Evolutionary conservation across 768 basidiomycete genomes (phyloP).

Genomic region (Lactarius deliciosus): DNA sequence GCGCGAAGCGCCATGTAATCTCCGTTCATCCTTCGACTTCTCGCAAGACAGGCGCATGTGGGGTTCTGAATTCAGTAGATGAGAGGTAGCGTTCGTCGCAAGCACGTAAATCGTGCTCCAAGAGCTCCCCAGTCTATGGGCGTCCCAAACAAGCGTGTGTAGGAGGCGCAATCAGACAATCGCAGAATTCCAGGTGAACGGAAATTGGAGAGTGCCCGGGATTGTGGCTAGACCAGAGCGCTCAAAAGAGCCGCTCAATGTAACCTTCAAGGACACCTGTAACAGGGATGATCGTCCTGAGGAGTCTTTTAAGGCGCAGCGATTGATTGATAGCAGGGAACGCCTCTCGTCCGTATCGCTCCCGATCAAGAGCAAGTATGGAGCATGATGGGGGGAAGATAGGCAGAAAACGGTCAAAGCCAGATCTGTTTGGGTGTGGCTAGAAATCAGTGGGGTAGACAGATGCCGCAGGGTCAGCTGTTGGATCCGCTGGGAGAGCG

Average conservation of each 20-base stretch:
- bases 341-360: neutral
- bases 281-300: neutral
- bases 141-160: neutral
- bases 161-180: neutral
- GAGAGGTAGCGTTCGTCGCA: neutral
- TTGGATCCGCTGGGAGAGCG: neutral
- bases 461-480: neutral
- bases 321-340: neutral
- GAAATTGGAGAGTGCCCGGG: neutral
- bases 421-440: too few species aligned
- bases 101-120: neutral
- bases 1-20: neutral
- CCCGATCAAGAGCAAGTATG: neutral
- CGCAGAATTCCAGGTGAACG: neutral
- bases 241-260: neutral
- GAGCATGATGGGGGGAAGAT: neutral
- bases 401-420: neutral
- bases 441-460: neutral
- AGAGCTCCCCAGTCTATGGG: neutral
- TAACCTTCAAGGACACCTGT: neutral
- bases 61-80: neutral
- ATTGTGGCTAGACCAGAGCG: neutral
- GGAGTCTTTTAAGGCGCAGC: neutral
- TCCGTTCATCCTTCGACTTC: neutral
- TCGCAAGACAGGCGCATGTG: neutral